Conservation (phyloP, 305 asterid genomes). For the Caryopteris hybrid region DNA sequence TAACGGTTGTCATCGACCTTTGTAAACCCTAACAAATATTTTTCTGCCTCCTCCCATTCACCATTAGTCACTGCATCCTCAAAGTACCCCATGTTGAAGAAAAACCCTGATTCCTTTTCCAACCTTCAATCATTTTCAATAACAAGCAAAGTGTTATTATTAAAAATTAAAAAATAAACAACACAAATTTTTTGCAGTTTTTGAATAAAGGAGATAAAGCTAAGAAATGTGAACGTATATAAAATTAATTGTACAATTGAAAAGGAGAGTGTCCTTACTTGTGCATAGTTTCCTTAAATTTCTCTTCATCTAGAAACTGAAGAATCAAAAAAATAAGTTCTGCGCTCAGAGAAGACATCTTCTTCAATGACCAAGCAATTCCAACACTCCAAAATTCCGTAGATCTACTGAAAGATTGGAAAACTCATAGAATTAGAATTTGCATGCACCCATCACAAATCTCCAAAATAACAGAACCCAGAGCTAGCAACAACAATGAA, state of each 20-base stretch:
- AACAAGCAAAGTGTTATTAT: not conserved
- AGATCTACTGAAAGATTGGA: conserved; percentile 33
- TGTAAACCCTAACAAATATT: conserved; percentile 51
- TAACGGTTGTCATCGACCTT: conserved; percentile 51
- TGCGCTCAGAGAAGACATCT: conserved; percentile 45
- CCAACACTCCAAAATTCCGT: conserved; percentile 22
- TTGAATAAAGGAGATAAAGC: no score
- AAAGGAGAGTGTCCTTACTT: conserved; percentile 25
- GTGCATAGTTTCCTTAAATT: conserved; percentile 56
- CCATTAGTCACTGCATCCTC: conserved; percentile 54
- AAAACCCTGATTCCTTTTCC: conserved; percentile 65
- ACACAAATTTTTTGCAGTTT: no score
- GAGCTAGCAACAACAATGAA: not conserved
- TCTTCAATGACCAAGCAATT: conserved; percentile 16
- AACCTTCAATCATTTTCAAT: conserved; percentile 33
- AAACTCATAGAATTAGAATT: no score
- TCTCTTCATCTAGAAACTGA: conserved; percentile 57
- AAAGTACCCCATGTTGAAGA: conserved; percentile 55
- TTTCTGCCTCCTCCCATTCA: conserved; percentile 61
- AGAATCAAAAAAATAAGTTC: conserved; percentile 52
- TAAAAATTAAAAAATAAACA: not conserved
- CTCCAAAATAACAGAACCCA: not conserved
- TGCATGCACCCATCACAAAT: no score
- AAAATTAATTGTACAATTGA: not conserved
- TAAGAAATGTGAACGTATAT: not conserved